Evolutionary conservation across 2,329 filamentous ascomycete genomes (phyloP).

Genomic region (Xylariales sp.): DNA sequence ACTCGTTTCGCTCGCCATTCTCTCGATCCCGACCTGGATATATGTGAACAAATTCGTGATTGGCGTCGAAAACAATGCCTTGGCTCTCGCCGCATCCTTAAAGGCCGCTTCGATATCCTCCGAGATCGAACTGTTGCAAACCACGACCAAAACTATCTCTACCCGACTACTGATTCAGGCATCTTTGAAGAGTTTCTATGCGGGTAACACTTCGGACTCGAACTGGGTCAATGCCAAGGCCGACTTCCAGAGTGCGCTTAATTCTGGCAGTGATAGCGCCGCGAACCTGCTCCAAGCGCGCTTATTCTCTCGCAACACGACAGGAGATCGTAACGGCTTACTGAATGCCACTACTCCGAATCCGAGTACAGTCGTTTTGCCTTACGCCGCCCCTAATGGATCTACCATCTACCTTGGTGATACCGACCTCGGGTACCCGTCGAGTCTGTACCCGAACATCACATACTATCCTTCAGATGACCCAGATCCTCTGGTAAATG

Average conservation of each 20-base stretch:
- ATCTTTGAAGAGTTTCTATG: slow-evolving; percentile 47
- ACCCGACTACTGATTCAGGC: slow-evolving; percentile 59
- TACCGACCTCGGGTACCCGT: slow-evolving; percentile 61
- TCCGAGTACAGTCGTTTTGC: slow-evolving; percentile 52
- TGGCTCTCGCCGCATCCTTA: slow-evolving; percentile 76
- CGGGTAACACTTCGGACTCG: slow-evolving; percentile 46
- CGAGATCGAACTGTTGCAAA: slow-evolving; percentile 74
- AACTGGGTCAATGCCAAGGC: slow-evolving; percentile 57
- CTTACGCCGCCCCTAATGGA: slow-evolving; percentile 56
- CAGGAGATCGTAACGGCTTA: slow-evolving; percentile 44
- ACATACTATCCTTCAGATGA: slow-evolving; percentile 51
- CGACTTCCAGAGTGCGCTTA: slow-evolving; percentile 71
- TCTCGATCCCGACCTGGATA: slow-evolving; percentile 71
- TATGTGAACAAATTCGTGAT: slow-evolving; percentile 52
- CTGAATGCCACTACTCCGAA: slow-evolving; percentile 58
- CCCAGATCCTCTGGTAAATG: slow-evolving; percentile 35
- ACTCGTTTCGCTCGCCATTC: slow-evolving; percentile 68
- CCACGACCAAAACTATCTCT: slow-evolving; percentile 65
- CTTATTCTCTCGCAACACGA: slow-evolving; percentile 66
- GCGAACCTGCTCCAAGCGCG: slow-evolving; percentile 62
- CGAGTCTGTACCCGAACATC: slow-evolving; percentile 72
- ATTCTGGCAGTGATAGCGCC: slow-evolving; percentile 46
- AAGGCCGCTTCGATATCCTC: slow-evolving; percentile 79
- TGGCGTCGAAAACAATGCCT: slow-evolving; percentile 51
- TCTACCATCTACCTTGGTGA: slow-evolving; percentile 57